Conservation (phyloP, 1,284 basidiomycete species). For the Agaricales sp. region DNA sequence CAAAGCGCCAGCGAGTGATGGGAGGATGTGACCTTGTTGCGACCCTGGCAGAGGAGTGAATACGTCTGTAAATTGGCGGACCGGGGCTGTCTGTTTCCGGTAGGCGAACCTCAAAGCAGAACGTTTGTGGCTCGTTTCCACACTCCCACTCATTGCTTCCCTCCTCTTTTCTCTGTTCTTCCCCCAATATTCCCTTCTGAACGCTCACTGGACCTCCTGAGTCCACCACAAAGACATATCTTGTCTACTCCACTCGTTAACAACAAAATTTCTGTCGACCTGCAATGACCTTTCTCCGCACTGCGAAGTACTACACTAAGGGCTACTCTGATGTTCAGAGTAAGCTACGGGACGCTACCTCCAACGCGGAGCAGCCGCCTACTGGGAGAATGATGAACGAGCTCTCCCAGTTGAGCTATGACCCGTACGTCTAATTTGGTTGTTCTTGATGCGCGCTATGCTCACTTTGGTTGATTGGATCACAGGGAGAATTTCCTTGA, state of each 20-base stretch:
- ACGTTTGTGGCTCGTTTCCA: too few species aligned
- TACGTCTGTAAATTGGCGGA: too few species aligned
- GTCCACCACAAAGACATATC: not conserved
- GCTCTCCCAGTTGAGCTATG: conserved; percentile 94
- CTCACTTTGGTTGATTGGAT: not conserved
- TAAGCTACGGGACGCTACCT: conserved; percentile 97
- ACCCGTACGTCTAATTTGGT: conserved; percentile 62
- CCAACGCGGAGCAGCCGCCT: conserved; percentile 98
- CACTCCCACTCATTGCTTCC: too few species aligned
- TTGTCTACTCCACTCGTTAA: too few species aligned
- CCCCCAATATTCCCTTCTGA: not conserved
- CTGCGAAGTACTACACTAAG: conserved; percentile 93
- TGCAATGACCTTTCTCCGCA: conserved; percentile 37
- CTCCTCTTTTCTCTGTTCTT: not conserved
- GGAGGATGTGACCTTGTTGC: too few species aligned
- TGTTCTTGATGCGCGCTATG: conserved; percentile 6
- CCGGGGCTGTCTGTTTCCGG: too few species aligned
- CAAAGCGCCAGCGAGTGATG: too few species aligned
- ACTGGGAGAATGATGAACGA: conserved; percentile 99
- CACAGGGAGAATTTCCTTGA: conserved; percentile 93
- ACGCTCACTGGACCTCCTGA: not conserved
- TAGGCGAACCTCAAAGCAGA: too few species aligned
- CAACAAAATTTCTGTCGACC: too few species aligned
- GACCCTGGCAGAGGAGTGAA: too few species aligned
- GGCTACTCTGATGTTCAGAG: conserved; percentile 91